Percentiles rank a stretch among this genome's conserved stretches.
phyloP scores from a whole-genome alignment of 768 basidiomycete genomes.

The Tulasnella sp. region DNA sequence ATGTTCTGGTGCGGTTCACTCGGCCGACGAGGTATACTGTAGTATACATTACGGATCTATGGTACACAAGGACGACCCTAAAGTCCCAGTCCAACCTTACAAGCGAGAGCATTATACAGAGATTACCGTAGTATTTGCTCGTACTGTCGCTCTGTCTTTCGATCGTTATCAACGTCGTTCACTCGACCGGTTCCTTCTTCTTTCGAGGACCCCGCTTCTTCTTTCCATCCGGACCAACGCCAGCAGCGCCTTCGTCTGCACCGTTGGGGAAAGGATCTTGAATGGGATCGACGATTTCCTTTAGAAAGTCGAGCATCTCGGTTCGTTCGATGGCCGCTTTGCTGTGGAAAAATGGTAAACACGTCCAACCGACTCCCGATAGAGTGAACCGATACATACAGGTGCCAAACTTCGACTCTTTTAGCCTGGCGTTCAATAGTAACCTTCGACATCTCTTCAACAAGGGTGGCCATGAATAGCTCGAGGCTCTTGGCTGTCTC shows the following conservation, averaged over 20 bases:
- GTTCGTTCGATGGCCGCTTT: slow-evolving; percentile 86
- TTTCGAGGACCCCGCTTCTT: slow-evolving; percentile 30
- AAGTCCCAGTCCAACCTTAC: no score
- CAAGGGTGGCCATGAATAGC: slow-evolving; percentile 74
- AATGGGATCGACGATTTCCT: slow-evolving; percentile 76
- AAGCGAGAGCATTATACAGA: no score
- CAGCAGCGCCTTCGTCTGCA: slow-evolving; percentile 40
- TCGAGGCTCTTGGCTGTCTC: slow-evolving; percentile 82
- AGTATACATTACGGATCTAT: neutral
- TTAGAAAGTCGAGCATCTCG: slow-evolving; percentile 86
- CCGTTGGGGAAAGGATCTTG: slow-evolving; percentile 74
- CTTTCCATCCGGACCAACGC: slow-evolving; percentile 25
- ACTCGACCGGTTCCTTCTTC: slow-evolving; percentile 21
- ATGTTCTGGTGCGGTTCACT: no score
- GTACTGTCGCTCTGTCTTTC: neutral
- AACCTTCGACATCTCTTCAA: slow-evolving; percentile 73
- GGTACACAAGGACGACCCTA: no score
- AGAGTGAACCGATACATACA: no score
- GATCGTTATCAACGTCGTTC: neutral
- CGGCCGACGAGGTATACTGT: no score
- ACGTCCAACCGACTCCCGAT: no score
- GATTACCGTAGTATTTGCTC: neutral
- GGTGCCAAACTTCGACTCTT: slow-evolving; percentile 84
- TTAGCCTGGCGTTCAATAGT: slow-evolving; percentile 67
- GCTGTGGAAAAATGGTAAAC: slow-evolving; percentile 39